Base-by-base conservation (phyloP, 352 stramenopile species). In the Phytophthora sansomeana region DNA sequence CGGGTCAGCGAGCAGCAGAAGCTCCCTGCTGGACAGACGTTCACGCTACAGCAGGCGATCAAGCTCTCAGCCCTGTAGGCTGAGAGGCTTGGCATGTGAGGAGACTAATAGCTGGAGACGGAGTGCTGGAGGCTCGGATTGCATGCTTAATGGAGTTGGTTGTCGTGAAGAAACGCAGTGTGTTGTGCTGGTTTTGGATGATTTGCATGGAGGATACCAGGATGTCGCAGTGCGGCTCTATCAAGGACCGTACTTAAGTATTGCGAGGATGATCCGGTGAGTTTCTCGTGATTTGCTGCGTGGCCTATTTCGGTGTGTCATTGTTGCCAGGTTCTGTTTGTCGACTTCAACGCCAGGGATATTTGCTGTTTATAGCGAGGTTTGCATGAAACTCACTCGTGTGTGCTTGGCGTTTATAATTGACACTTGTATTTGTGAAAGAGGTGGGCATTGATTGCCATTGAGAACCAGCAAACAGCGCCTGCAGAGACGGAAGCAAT, bases 1-100 rank as follows among this genome's bases (percentile, higher is more conserved):
- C 77, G 87, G 39, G 88, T 96, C 21, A 94, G 81, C 48, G 65
- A 86, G 60, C 69, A 78, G 57, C 85, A 92, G 66, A 80, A 74
- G 53, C 83, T 94, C 28, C 74, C 69, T 13, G 69, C 72, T 0
- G 78, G 80, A 46, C 74, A 81, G 35, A 77, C 81, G 2, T 93
- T 81, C 68, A 90, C 75, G 60, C 74, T 93, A 32, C 83, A 91
- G 55, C 85, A 93, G 58, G 67, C 64, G 30, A 89, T 93, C 50
- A 80, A 81, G 56, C 64, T 87, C 36, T 87, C 81, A 26, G 69
- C 76, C 13, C 61, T 92, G 33, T 90, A 80, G 49, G 32, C 21
- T 33, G 21, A 24, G 33, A 39, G 33, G 5, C 16, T 38, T 39
- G 10, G 11, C 4, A 21, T 16, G n/a, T 17, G 24, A 56, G 32